Evolutionary conservation across 2,329 filamentous ascomycete genomes (phyloP), one percentile per base, ranked within the genome.

Genomic region (Apiospora koreana): DNA sequence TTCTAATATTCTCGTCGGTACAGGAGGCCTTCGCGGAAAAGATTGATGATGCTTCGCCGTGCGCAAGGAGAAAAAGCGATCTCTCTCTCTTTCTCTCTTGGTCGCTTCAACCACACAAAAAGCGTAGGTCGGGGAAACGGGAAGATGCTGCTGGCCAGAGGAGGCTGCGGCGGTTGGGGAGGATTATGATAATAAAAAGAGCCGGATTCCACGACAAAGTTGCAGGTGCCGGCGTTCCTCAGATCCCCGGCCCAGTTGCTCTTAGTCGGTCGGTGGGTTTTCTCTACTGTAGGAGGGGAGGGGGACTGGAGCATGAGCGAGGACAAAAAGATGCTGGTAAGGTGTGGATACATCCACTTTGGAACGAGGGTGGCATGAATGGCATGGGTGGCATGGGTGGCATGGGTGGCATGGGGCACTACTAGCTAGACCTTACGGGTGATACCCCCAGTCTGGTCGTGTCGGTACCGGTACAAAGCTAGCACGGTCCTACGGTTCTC

Each of bases 131-230:
- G 41, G 38, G 28, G 18, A 66, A 28, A 43, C 42, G 64, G n/a
- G 43, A 43, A 45, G 38, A 12, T 66, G 42, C 18, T 25, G 64
- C 41, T 43, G 41, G 41, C 41, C 38, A 66, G 64, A 66, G 38
- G 64, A 66, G 64, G 64, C 64, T 45, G 64, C 41, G 64, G 64
- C 64, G 64, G 64, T 45, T 66, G 64, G 64, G 64, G 64, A 66
- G 64, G 64, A 45, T 62, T 62, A 66, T 66, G 38, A 66, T 66
- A 66, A 66, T 66, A 66, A 66, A 66, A 66, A 66, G 64, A 66
- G 54, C 54, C 54, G 54, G 31, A 62, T 62, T 62, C 31, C 54
- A 62, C 54, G 54, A 62, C 54, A 62, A n/a, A 62, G 54, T 62
- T 62, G 54, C 54, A 62, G 54, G 54, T 62, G 54, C 54, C 54